phyloP scores from a whole-genome alignment of 2,329 filamentous ascomycete species.

The Fonsecaea monophora region DNA sequence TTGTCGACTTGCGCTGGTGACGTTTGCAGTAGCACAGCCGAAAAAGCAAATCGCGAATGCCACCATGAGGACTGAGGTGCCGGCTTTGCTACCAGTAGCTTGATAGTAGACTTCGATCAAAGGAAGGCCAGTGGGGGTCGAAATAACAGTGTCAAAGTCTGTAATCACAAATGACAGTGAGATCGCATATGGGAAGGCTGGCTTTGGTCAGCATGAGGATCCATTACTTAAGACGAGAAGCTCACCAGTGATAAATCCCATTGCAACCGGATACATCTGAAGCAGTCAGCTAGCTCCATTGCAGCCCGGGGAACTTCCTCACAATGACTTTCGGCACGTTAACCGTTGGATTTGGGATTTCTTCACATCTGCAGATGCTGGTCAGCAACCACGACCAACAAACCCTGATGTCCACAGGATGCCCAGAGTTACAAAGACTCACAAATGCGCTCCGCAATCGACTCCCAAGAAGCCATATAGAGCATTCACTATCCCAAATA shows the following conservation, averaged over 20 bases:
- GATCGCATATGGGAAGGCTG: conserved; percentile 41
- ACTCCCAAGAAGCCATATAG: conserved; percentile 32
- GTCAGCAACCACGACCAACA: not conserved
- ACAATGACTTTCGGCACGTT: conserved; percentile 47
- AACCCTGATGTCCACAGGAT: not conserved
- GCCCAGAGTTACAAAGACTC: not conserved
- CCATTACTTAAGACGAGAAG: not conserved
- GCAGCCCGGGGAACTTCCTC: not conserved
- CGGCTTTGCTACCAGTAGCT: conserved; percentile 52
- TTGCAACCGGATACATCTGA: conserved; percentile 40
- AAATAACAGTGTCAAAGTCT: conserved; percentile 49
- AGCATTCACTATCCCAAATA: conserved; percentile 41
- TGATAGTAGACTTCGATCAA: conserved; percentile 60
- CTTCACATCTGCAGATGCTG: conserved; percentile 17
- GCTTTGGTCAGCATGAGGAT: not conserved
- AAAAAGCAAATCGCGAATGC: conserved; percentile 48
- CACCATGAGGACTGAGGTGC: conserved; percentile 56
- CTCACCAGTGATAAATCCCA: conserved; percentile 42
- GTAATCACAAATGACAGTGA: conserved; percentile 51
- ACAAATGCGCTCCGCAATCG: conserved; percentile 31
- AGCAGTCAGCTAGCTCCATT: not conserved
- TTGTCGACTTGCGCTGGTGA: conserved; percentile 42
- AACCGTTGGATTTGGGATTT: conserved; percentile 43
- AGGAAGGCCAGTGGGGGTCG: conserved; percentile 54
- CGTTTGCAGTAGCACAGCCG: conserved; percentile 24